Evolutionary conservation across 148 eudicot species (phyloP).

Genomic region (Rhododendron ferrugineum): DNA sequence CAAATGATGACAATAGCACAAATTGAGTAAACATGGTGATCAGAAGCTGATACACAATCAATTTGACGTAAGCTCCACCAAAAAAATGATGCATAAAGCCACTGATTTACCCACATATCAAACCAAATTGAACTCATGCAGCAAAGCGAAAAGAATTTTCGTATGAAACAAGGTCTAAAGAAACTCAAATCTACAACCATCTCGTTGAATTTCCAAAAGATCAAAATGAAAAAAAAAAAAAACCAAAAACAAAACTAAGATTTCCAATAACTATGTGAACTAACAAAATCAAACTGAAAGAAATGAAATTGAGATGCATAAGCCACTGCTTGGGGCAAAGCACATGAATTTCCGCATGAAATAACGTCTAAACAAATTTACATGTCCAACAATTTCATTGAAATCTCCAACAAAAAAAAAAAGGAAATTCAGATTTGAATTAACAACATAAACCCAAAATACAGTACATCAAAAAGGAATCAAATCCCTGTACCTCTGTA

Average conservation of each 20-base stretch:
- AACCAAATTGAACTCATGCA: background rate
- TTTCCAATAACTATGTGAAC: too few species aligned
- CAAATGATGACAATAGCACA: background rate
- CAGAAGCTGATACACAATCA: background rate
- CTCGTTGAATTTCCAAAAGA: too few species aligned
- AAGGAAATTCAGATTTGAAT: background rate
- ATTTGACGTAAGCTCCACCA: background rate
- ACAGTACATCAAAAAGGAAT: background rate
- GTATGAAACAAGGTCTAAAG: background rate
- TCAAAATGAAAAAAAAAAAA: background rate
- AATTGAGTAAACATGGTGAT: background rate
- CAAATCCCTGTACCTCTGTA: too few species aligned
- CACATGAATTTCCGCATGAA: background rate
- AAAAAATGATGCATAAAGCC: background rate
- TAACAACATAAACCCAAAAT: background rate
- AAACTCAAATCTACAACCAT: background rate
- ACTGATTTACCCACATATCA: background rate
- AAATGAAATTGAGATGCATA: background rate
- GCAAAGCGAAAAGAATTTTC: background rate
- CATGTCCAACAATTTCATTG: background rate
- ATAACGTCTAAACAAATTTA: background rate
- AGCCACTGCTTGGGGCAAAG: background rate
- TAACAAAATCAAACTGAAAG: too few species aligned
- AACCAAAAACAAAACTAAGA: too few species aligned
- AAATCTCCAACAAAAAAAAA: background rate